Percentiles rank a stretch among this genome's conserved stretches.
These are phyloP conservation scores for Phialocephala sp. DNA, from an alignment of 2,329 filamentous ascomycete species.

Conservation along the genomic window DNA sequence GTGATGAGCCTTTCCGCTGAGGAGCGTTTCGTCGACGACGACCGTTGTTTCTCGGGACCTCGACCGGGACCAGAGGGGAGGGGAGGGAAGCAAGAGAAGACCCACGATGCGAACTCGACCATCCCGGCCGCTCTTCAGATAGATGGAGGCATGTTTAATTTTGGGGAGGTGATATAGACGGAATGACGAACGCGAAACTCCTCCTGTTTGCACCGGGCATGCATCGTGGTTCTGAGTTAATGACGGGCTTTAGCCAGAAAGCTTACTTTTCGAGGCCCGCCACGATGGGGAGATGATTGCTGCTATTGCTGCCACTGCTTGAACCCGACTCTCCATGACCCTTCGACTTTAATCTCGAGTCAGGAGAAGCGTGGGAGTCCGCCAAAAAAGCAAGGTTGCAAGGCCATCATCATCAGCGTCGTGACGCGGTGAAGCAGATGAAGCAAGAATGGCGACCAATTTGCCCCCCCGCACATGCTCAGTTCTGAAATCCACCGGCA, in stretches of 20 bases:
- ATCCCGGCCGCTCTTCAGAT: slow-evolving; percentile 1
- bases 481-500: slow-evolving; percentile 12
- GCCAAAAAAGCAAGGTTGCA: slow-evolving; percentile 5
- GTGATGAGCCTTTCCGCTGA: slow-evolving; percentile 23
- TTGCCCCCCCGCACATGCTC: slow-evolving; percentile 10
- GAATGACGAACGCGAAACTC: slow-evolving; percentile 12
- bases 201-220: slow-evolving; percentile 14
- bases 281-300: slow-evolving; percentile 17
- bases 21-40: slow-evolving; percentile 20
- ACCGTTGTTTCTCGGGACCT: slow-evolving; percentile 14
- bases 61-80: background rate
- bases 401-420: slow-evolving; percentile 3
- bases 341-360: slow-evolving; percentile 9
- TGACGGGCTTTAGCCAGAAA: slow-evolving; percentile 21
- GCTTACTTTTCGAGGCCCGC: slow-evolving; percentile 15
- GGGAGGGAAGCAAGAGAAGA: background rate
- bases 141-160: slow-evolving; percentile 11
- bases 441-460: slow-evolving; percentile 10
- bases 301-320: background rate
- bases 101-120: background rate
- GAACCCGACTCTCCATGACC: slow-evolving; percentile 3
- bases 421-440: background rate
- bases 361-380: slow-evolving; percentile 1
- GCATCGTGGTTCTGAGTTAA: slow-evolving; percentile 13
- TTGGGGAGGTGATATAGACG: slow-evolving; percentile 12